Conservation (phyloP, 257 asterid genomes). For the Capsicum baccatum region DNA sequence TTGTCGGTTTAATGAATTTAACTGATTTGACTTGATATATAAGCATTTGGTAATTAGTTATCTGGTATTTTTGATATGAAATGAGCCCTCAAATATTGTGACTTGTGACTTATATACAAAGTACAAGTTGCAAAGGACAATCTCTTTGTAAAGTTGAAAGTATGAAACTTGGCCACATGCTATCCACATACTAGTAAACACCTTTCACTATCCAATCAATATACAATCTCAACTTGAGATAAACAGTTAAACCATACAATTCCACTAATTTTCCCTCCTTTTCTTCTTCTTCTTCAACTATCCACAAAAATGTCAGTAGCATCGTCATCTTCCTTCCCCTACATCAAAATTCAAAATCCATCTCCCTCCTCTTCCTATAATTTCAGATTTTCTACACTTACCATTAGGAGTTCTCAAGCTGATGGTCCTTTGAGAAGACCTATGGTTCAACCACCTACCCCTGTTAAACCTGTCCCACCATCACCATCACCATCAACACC, state of each 20-base stretch:
- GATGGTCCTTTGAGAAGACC: constrained; percentile 86
- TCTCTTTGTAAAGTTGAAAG: no score
- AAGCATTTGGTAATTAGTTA: no score
- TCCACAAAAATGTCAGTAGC: constrained; percentile 45
- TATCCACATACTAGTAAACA: constrained; percentile 40
- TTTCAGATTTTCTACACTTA: constrained; percentile 55
- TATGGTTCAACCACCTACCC: constrained; percentile 45
- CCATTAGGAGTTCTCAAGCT: constrained; percentile 74
- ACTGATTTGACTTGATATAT: no score
- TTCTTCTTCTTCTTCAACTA: constrained; percentile 8
- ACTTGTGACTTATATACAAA: no score
- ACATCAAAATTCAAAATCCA: constrained; percentile 55
- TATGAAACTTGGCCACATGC: constrained; percentile 40
- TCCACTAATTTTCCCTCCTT: constrained; percentile 29
- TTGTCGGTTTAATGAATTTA: no score
- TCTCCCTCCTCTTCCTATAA: constrained; percentile 42
- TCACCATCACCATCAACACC: constrained; percentile 52
- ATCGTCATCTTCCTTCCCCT: constrained; percentile 59
- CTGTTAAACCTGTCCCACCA: constrained; percentile 82
- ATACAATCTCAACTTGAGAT: constrained; percentile 30
- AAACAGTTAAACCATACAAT: background rate
- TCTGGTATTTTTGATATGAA: no score
- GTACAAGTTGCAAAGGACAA: no score
- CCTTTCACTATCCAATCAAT: background rate
- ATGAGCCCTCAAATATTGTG: no score